Conservation (phyloP, 208 protist genomes). For the Herpetomonas tarakana region DNA sequence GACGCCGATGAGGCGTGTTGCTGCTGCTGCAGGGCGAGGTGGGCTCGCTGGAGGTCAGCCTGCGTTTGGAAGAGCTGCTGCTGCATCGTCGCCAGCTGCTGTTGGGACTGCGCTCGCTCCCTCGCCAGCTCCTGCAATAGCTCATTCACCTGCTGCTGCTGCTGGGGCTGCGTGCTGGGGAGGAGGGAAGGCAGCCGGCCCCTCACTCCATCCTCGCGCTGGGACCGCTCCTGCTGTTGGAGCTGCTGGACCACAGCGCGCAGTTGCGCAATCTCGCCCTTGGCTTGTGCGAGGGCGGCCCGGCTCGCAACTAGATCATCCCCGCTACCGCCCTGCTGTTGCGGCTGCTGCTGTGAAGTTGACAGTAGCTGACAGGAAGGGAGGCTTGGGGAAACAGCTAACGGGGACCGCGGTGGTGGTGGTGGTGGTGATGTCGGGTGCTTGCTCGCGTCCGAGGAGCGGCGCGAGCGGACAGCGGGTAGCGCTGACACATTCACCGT, state of each 20-base stretch:
- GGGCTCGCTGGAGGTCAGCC: conserved; percentile 23
- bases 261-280: conserved; percentile 41
- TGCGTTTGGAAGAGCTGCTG: conserved; percentile 33
- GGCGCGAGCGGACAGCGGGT: neutral
- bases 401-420: too few species aligned
- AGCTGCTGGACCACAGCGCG: conserved; percentile 12
- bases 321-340: conserved; percentile 1
- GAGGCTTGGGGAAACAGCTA: too few species aligned
- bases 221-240: neutral
- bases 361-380: neutral
- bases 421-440: too few species aligned
- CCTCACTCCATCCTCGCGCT: neutral
- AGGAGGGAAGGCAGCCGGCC: conserved; percentile 5
- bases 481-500: neutral
- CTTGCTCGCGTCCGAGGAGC: neutral
- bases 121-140: conserved; percentile 10
- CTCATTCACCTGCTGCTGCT: neutral
- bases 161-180: neutral
- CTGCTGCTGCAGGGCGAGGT: neutral
- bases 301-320: conserved; percentile 29
- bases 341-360: neutral
- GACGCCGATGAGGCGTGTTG: conserved; percentile 6
- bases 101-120: conserved; percentile 7
- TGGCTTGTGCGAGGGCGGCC: conserved; percentile 39
- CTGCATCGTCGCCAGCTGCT: conserved; percentile 21